Base-by-base conservation (phyloP, 805 yeast genomes). In the Lipomyces lipofer region DNA sequence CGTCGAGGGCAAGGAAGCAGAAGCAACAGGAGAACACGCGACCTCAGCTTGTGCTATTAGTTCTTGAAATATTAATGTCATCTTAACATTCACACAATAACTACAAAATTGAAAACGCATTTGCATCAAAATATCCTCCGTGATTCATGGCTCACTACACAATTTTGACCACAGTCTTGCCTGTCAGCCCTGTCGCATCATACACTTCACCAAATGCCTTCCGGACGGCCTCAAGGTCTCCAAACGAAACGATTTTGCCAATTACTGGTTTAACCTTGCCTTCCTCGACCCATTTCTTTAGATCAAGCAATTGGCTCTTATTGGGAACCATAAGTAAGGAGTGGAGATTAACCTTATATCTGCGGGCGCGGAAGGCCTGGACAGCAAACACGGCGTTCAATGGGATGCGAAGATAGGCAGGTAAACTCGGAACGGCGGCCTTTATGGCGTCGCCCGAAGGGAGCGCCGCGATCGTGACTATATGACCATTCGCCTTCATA, bases 181-280 rank as follows among this genome's bases (percentile, higher is more conserved):
- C 65, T 21, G 64, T 55, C 7, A 49, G 32, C 3, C 61, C 54
- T 17, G 13, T 46, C 15, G 55, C 65, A 9, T 38, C 19, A 36
- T 51, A 42, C 19, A 52, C 52, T 42, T 49, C 36, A 29, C 32
- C 33, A 39, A 54, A 46, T 4, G 57, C 58, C 21, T 49, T 47
- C 29, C 28, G 38, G 25, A 57, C 62, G n/a, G 43, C 51, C 6
- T 49, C 48, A 25, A 51, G 30, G 24, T 52, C 56, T 33, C 21
- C 32, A n/a, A 55, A 46, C 4, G 32, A 15, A 39, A 43, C 52
- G 2, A 51, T 51, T 4, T 42, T 19, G 45, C 57, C 63, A 10
- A 57, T 49, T 15, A 62, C 19, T 6, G 59, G 51, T 30, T 48
- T 42, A 28, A 63, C 21, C n/a, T 62, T 62, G 22, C 59, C 62